phyloP scores from a whole-genome alignment of 1,284 basidiomycete genomes.

The Moniliella sp. region DNA sequence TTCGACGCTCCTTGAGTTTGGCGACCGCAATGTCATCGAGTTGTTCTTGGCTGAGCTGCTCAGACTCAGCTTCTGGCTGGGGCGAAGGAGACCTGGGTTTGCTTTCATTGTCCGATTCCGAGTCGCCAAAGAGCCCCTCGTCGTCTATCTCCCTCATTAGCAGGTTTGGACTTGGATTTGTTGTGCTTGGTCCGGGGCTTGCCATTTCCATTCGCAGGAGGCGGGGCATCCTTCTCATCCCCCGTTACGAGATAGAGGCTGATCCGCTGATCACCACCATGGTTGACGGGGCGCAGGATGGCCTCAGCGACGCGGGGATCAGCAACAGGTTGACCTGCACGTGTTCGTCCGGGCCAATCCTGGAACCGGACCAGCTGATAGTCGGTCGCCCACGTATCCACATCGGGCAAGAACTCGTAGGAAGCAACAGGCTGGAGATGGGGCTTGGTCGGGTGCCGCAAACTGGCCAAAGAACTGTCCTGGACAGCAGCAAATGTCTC shows the following conservation, averaged over 20 bases:
- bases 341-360: slow-evolving; percentile 18
- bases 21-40: not conserved
- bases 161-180: too few species aligned
- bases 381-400: slow-evolving; percentile 29
- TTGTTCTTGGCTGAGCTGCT: too few species aligned
- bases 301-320: slow-evolving; percentile 19
- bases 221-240: not conserved
- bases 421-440: slow-evolving; percentile 19
- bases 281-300: slow-evolving; percentile 15
- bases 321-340: slow-evolving; percentile 8
- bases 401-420: slow-evolving; percentile 27
- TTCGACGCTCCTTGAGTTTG: not conserved
- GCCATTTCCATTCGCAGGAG: not conserved
- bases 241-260: slow-evolving; percentile 17
- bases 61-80: too few species aligned
- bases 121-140: not conserved
- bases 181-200: too few species aligned
- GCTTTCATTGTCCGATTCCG: too few species aligned
- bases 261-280: slow-evolving; percentile 19
- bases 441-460: slow-evolving; percentile 23
- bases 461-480: slow-evolving; percentile 8
- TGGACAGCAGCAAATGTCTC: slow-evolving; percentile 18
- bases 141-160: too few species aligned
- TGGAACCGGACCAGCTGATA: slow-evolving; percentile 28
- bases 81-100: too few species aligned